Percentiles rank a stretch among this genome's conserved stretches.
These are phyloP conservation scores for Auriscalpium microsporum DNA, from an alignment of 768 basidiomycete genomes.

Conservation along the genomic window DNA sequence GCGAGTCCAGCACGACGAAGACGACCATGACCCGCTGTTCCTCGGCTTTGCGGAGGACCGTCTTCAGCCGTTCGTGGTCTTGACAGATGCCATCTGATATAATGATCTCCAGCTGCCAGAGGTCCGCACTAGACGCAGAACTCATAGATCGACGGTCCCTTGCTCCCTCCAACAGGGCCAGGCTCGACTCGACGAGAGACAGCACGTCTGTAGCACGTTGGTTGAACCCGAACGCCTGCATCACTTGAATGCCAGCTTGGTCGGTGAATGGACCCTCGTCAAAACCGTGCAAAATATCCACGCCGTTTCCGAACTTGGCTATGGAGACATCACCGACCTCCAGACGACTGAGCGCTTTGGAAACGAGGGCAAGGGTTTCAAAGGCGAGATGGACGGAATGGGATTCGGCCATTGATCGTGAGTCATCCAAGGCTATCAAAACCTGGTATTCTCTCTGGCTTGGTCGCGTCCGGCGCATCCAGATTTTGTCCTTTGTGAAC, in stretches of 20 bases:
- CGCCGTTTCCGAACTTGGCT: slow-evolving; percentile 79
- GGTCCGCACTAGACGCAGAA: slow-evolving; percentile 62
- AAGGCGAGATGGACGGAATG: slow-evolving; percentile 90
- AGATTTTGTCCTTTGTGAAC: slow-evolving; percentile 99
- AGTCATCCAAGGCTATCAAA: slow-evolving; percentile 90
- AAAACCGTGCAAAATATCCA: slow-evolving; percentile 86
- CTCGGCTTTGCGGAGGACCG: slow-evolving; percentile 72
- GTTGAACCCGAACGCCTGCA: slow-evolving; percentile 81
- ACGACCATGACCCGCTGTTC: slow-evolving; percentile 93
- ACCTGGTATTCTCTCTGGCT: slow-evolving; percentile 95
- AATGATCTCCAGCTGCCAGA: slow-evolving; percentile 98
- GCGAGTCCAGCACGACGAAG: slow-evolving; percentile 90
- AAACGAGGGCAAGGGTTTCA: slow-evolving; percentile 86
- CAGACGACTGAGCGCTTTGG: slow-evolving; percentile 81
- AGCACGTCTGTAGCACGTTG: slow-evolving; percentile 87
- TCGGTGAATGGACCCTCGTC: slow-evolving; percentile 75
- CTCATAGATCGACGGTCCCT: slow-evolving; percentile 54
- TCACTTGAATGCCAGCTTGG: slow-evolving; percentile 68
- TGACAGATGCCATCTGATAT: slow-evolving; percentile 99
- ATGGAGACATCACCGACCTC: slow-evolving; percentile 95
- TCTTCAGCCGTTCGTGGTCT: slow-evolving; percentile 80
- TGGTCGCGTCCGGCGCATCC: slow-evolving; percentile 90
- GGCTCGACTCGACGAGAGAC: slow-evolving; percentile 69
- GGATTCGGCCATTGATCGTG: slow-evolving; percentile 91
- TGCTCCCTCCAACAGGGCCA: slow-evolving; percentile 67